Conservation (phyloP, 2,329 filamentous ascomycete species). For the Trichoderma breve region DNA sequence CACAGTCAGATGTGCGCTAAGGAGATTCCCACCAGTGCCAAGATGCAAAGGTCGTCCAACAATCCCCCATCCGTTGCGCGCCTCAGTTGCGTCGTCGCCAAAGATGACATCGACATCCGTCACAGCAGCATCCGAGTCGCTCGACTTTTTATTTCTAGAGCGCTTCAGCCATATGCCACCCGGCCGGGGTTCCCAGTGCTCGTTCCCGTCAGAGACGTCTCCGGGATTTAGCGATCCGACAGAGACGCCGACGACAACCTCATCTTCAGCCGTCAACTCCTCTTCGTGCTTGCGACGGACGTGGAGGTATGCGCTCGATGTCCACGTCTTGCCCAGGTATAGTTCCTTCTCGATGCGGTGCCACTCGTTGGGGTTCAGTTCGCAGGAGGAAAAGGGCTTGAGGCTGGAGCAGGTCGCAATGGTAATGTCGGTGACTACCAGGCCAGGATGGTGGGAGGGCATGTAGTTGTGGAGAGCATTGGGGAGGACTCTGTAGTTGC, state of each 20-base stretch:
- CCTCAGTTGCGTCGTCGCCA: slow-evolving; percentile 87
- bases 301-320: slow-evolving; percentile 75
- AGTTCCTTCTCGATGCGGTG: slow-evolving; percentile 86
- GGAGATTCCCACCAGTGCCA: slow-evolving; percentile 58
- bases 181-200: slow-evolving; percentile 74
- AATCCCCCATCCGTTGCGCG: slow-evolving; percentile 79
- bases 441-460: slow-evolving; percentile 78
- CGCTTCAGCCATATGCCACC: slow-evolving; percentile 81
- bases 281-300: slow-evolving; percentile 83
- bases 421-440: slow-evolving; percentile 82
- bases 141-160: slow-evolving; percentile 67
- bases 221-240: slow-evolving; percentile 71
- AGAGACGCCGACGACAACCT: slow-evolving; percentile 74
- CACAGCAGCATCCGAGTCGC: slow-evolving; percentile 70
- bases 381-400: slow-evolving; percentile 73
- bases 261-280: slow-evolving; percentile 71
- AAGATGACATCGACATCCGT: slow-evolving; percentile 86
- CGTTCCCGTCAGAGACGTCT: slow-evolving; percentile 45
- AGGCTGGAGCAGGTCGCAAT: slow-evolving; percentile 72
- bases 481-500: slow-evolving; percentile 82
- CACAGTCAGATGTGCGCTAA: slow-evolving; percentile 73
- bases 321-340: slow-evolving; percentile 71
- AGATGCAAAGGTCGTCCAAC: slow-evolving; percentile 72
- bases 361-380: slow-evolving; percentile 70
- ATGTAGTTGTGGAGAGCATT: slow-evolving; percentile 82